Conservation (phyloP, 257 asterid genomes). For the Capsicum chinense region DNA sequence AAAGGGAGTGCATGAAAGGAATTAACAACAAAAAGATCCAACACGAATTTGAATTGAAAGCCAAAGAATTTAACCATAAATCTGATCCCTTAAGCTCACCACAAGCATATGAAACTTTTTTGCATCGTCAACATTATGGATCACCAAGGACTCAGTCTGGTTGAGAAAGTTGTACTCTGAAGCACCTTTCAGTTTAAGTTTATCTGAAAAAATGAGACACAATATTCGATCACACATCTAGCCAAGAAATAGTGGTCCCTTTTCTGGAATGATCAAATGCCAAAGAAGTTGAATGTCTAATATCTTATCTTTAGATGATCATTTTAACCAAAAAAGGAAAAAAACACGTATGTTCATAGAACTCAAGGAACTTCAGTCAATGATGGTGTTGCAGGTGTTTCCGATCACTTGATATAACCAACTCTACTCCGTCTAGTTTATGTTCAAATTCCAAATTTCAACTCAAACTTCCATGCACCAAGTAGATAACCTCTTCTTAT, state of each 20-base stretch:
- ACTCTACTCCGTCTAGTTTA: slow-evolving; percentile 11
- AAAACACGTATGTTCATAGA: not conserved
- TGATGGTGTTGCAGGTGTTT: not conserved
- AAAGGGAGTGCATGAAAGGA: slow-evolving; percentile 32
- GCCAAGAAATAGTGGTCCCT: not conserved
- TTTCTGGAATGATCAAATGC: not conserved
- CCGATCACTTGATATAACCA: not conserved
- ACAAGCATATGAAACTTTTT: slow-evolving; percentile 60
- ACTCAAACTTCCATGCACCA: not conserved
- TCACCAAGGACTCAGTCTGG: slow-evolving; percentile 70
- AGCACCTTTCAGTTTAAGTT: slow-evolving; percentile 67
- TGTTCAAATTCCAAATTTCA: not conserved
- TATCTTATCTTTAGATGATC: not conserved
- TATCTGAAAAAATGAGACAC: slow-evolving; percentile 49
- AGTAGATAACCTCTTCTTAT: not conserved
- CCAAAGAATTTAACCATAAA: slow-evolving; percentile 1
- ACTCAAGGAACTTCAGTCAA: no score
- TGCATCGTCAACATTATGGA: slow-evolving; percentile 70
- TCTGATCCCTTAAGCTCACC: slow-evolving; percentile 34
- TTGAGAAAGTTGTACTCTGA: slow-evolving; percentile 72
- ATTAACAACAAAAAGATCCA: slow-evolving; percentile 33
- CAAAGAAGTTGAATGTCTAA: not conserved
- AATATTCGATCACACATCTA: slow-evolving; percentile 6
- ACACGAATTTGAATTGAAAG: slow-evolving; percentile 26
- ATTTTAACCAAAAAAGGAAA: not conserved